Evolutionary conservation across 352 stramenopile genomes (phyloP), one percentile per base, ranked within the genome.

Genomic region (Thraustochytrium striatum): DNA sequence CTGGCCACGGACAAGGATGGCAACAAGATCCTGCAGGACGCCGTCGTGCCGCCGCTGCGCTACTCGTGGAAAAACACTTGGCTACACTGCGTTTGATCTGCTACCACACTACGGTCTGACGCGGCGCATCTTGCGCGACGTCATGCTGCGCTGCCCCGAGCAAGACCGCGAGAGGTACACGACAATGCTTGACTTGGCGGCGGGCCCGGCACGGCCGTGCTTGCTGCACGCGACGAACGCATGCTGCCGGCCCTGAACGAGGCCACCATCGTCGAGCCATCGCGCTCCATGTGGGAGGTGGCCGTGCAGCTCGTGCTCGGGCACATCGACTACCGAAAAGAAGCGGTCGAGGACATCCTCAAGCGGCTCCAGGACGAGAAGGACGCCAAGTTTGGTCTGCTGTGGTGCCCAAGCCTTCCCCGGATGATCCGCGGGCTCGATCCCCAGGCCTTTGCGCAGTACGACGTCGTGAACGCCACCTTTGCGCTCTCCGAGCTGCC

Each of bases 101-200:
- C n/a, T n/a, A n/a, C n/a, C n/a, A n/a, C n/a, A n/a, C n/a, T n/a
- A n/a, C n/a, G n/a, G n/a, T n/a, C n/a, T n/a, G n/a, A n/a, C n/a
- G n/a, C n/a, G n/a, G n/a, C n/a, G n/a, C n/a, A n/a, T n/a, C n/a
- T n/a, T n/a, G n/a, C n/a, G n/a, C n/a, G n/a, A n/a, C n/a, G n/a
- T n/a, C n/a, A n/a, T n/a, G n/a, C n/a, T n/a, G n/a, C n/a, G n/a
- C n/a, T n/a, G n/a, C n/a, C n/a, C n/a, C n/a, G n/a, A n/a, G n/a
- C n/a, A n/a, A n/a, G n/a, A n/a, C n/a, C n/a, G n/a, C n/a, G n/a
- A n/a, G n/a, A n/a, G n/a, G n/a, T n/a, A n/a, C n/a, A n/a, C n/a
- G n/a, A 70, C 11, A 39, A 75, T 75, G 65, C 65, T 75, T n/a
- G 65, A 75, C 65, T 75, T 75, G 65, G 65, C 19, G 43, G 30